Base-by-base conservation (phyloP, 2,329 filamentous ascomycete genomes). In the Cephalotrichum gorgonifer region DNA sequence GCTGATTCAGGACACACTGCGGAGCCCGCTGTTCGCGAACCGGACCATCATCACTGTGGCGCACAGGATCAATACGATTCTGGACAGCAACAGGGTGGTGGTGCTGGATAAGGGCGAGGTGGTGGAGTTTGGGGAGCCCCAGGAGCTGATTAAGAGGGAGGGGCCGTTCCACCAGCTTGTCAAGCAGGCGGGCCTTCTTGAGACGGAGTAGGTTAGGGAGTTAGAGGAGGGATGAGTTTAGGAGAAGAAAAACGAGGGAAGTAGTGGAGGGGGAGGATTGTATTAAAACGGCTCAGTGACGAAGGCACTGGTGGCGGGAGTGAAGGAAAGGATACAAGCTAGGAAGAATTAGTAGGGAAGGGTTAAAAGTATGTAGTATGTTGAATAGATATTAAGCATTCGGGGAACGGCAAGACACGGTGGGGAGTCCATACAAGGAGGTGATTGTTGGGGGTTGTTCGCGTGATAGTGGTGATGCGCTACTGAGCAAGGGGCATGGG, bases 31-130 rank as follows among this genome's bases (percentile, higher is more conserved):
- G 15, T 98, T 98, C 70, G 77, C 83, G 53, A 88, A 96, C 66
- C 82, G 88, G 48, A 98, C 93, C 33, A 97, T 98, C 66, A 95
- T 98, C 66, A 98, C 93, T 1, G 95, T 98, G 60, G 93, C 93
- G 25, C 93, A 98, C 71, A 84, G 93, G 49, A 95, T 98, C 71
- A 97, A 97, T 70, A 98, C 93, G 11, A 97, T 98, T 59, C 76
- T 98, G 27, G 81, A 85, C 64, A 80, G 76, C 53, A 91, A 98
- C 69, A 81, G 90, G 46, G 93, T 98, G 53, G 83, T 98, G 31
- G 93, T 98, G 45, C 78, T 98, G 6, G 89, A 97, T 62, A 85
- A 86, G 65, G 93, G 93, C 41, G 79, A 82, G 58, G 90, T 98
- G 39, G 85, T 83, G 45, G 93, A 98, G 65, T 98, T 96, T 65